Base-by-base conservation (phyloP, 2,329 filamentous ascomycete genomes). In the Phaeosphaeriaceae sp. region DNA sequence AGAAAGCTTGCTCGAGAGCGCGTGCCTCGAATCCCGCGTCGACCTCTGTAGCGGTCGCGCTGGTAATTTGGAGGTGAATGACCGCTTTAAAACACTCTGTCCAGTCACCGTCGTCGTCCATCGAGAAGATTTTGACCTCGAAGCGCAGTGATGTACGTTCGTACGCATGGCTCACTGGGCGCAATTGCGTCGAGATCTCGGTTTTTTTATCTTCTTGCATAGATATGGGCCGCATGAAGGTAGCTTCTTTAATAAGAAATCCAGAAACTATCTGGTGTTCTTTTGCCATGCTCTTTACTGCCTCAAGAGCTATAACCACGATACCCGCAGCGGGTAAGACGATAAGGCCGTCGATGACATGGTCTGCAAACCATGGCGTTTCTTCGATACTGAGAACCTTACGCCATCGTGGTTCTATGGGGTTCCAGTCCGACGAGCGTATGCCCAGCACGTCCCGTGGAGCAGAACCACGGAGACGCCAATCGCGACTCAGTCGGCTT, bases 401-500 rank as follows among this genome's bases (percentile, higher is more conserved):
- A 12, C 79, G 69, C 79, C 79, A 82, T 21, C 41, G 33, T 0
- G 67, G 58, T 15, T 66, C 58, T 1, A 60, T 36, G 1, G 54
- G 58, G 3, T 68, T 53, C 69, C 66, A 26, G 68, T 66, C 48
- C 2, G 23, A 21, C 2, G 34, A 38, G 4, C 23, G 40, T 3
- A 68, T 46, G 23, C 61, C 54, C 8, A 56, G 42, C 1, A 54
- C 18, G 12, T 42, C 61, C 65, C 48, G 26, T 17, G 33, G 28
- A 18, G 37, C 28, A 30, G 29, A 12, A 15, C 40, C 33, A 4
- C 41, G 49, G 12, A 54, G 26, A 13, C 44, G 17, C 11, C 17
- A 49, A n/a, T 53, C 44, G 15, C 41, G 36, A 40, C 52, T 52
- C 6, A 52, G 6, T 12, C 58, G 42, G 11, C 52, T 44, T 21